phyloP scores from a whole-genome alignment of 1,139 yeast species.

The Zygosaccharomyces sapae region DNA sequence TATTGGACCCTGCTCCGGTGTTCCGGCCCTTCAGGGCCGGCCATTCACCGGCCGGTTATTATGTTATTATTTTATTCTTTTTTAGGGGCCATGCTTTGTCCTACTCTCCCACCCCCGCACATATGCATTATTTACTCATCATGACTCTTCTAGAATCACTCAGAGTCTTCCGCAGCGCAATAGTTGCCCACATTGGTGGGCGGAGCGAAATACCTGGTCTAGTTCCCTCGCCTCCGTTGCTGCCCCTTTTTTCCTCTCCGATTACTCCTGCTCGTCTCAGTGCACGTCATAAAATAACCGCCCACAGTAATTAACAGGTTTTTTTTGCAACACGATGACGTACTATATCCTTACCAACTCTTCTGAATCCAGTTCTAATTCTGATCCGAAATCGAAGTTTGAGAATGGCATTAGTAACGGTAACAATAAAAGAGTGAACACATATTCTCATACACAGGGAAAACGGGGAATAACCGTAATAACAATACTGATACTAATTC shows the following conservation, averaged over 20 bases:
- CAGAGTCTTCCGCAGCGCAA: not conserved
- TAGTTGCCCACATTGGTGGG: not conserved
- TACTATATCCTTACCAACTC: no score
- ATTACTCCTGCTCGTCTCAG: not conserved
- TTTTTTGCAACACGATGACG: not conserved
- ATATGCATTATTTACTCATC: not conserved
- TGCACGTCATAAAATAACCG: not conserved
- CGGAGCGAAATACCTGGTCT: not conserved
- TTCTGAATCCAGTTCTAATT: no score
- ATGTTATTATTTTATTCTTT: not conserved
- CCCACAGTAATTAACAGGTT: not conserved
- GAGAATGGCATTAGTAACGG: no score
- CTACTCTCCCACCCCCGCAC: not conserved
- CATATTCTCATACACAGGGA: no score
- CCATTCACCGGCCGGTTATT: not conserved
- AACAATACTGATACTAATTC: not conserved
- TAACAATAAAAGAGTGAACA: no score
- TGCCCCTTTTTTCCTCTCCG: not conserved
- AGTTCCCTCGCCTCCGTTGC: not conserved
- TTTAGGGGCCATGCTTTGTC: not conserved
- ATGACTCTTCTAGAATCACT: not conserved
- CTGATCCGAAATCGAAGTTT: no score
- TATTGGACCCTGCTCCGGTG: not conserved
- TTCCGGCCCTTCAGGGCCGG: not conserved
- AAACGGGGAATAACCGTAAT: no score